Evolutionary conservation across 176 grass and related monocot genomes (phyloP), one percentile per base, ranked within the genome.

Genomic region (Juncus inflexus): DNA sequence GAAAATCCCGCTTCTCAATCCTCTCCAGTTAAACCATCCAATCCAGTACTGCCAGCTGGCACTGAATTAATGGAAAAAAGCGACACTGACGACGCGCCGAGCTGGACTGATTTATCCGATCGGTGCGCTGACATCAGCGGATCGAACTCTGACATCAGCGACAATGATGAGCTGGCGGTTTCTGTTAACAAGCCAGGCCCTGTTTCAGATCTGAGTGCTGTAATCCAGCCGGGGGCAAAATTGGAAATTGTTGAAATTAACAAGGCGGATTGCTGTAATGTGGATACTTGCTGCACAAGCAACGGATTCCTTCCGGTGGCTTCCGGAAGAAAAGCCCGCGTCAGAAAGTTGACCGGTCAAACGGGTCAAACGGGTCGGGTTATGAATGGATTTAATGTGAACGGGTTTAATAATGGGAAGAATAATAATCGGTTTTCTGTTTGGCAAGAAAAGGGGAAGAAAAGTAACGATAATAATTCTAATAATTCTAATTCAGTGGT

Each of bases 371-470:
- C 50, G 52, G 75, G 74, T 66, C 80, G 36, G 58, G 60, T 35
- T 70, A 36, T 42, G 9, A 28, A 66, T 63, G 51, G 47, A 61
- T 66, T 72, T 81, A 81, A 54, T 19, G 41, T 56, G 1, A 68
- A 12, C 64, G 63, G 52, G 58, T 64, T 54, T 71, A 28, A 28
- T 28, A 28, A 28, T 28, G 19, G 77, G 64, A 80, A 85, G 76
- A 28, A 28, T 72, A 57, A 74, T 59, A 70, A 37, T 55, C 50
- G 40, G 42, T 40, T 74, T 56, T 75, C 76, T 45, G 74, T 77
- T 7, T 85, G 82, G 82, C 78, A 70, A 58, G 67, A 82, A 65
- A 90, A 85, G n/a, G 77, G 77, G 61, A 76, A 63, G 75, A 85
- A 84, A 63, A 19, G 12, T 67, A 57, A 58, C 60, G 39, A 65